Base-by-base conservation (phyloP, 202 grass and related monocot species). In the Eragrostis tef region DNA sequence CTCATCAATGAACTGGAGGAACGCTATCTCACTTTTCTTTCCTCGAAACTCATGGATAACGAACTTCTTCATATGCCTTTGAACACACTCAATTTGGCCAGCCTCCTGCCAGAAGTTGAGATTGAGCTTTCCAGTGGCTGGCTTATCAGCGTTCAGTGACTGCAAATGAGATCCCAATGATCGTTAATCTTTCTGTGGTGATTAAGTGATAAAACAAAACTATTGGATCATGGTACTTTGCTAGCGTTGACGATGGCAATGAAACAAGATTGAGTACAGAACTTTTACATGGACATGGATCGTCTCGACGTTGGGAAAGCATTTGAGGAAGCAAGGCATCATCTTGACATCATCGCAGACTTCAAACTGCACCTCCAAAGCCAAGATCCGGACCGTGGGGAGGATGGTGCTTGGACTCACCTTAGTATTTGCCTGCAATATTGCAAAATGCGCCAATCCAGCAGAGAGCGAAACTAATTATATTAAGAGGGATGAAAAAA, bases 241-340 rank as follows among this genome's bases (percentile, higher is more conserved):
- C 12, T 57, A 56, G 2, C 13, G 9, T 17, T 50, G 60, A 50
- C 27, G 3, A 25, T 22, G 2, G 12, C 43, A 42, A 26, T 68
- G 14, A n/a, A 6, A 11, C 0, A 67, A 74, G 17, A 31, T 2
- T 11, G 48, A 29, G 7, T 2, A 45, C n/a, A 21, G 6, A 45
- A 24, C 6, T 1, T 11, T 56, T 64, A 87, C 89, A 81, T 77
- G 51, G 41, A 87, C 26, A 72, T 80, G 70, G 34, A 87, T 53
- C 1, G 81, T 87, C 47, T 91, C 76, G 10, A 85, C 46, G 15
- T 17, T 87, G 26, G 85, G 89, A 29, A 91, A 87, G 27, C 88
- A 87, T 85, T 71, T 87, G 67, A 87, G 78, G 70, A 87, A 83
- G 49, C 20, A 15, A 10, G 76, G 65, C 74, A 91, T 7, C 57